Percentiles rank a stretch among this genome's conserved stretches.
Evolutionary conservation across 1,139 yeast species (phyloP).

Genomic region (Yamadazyma blattariae): DNA sequence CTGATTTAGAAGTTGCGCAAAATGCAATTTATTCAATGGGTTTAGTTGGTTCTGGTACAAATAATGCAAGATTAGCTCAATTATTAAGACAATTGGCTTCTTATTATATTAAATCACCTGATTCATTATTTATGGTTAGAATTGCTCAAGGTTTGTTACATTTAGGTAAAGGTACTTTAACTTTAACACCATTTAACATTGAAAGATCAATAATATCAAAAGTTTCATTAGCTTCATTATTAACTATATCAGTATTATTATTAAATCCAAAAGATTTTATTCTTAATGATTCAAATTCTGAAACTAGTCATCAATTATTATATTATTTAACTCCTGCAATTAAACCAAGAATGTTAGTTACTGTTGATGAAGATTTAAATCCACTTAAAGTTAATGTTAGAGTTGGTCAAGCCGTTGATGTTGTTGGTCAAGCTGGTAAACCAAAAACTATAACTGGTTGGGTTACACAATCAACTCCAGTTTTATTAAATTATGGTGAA

Average conservation of each 20-base stretch:
- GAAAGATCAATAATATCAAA: constrained; percentile 88
- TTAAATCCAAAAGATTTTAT: constrained; percentile 78
- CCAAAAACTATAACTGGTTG: constrained; percentile 99
- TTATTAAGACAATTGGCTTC: constrained; percentile 90
- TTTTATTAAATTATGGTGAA: constrained; percentile 87
- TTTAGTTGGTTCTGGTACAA: constrained; percentile 96
- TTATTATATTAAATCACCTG: constrained; percentile 88
- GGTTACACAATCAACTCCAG: constrained; percentile 99
- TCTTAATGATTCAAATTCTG: constrained; percentile 44
- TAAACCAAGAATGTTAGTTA: constrained; percentile 89
- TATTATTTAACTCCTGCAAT: constrained; percentile 87
- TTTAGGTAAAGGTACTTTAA: constrained; percentile 92
- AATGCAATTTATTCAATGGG: constrained; percentile 98
- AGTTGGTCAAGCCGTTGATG: constrained; percentile 98
- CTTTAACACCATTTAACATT: constrained; percentile 84
- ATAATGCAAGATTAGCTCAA: constrained; percentile 97
- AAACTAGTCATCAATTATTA: constrained; percentile 73
- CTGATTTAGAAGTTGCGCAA: constrained; percentile 90
- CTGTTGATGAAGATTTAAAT: constrained; percentile 82
- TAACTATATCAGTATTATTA: constrained; percentile 81
- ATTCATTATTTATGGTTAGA: constrained; percentile 88
- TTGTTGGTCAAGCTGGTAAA: constrained; percentile 98
- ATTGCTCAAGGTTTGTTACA: constrained; percentile 94
- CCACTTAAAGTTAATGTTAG: constrained; percentile 95
- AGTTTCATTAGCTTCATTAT: constrained; percentile 84